Evolutionary conservation across 1,284 basidiomycete genomes (phyloP), one percentile per base, ranked within the genome.

Genomic region (Exobasidium rhododendri): DNA sequence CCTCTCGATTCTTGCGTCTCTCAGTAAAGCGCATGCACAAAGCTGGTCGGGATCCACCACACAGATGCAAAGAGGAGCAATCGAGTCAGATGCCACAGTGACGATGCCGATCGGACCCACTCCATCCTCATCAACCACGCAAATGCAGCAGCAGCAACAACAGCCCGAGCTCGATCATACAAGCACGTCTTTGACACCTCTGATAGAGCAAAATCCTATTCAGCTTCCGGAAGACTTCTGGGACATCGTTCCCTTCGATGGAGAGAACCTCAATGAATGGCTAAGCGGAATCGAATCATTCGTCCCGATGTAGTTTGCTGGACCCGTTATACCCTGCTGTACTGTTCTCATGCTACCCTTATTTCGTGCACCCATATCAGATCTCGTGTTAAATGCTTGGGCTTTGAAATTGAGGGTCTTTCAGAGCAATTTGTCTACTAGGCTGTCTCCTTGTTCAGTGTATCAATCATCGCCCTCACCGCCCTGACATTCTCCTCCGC

Each of bases 401-500:
- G n/a, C n/a, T n/a, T n/a, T n/a, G n/a, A n/a, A n/a, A n/a, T n/a
- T n/a, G n/a, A n/a, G n/a, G n/a, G n/a, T n/a, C n/a, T n/a, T n/a
- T n/a, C n/a, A n/a, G n/a, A n/a, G n/a, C n/a, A n/a, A n/a, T n/a
- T n/a, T 40, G 17, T 40, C 17, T 40, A 40, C 35, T 10, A 40
- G 35, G 17, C 17, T 40, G 35, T 40, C 17, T 40, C 35, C 7
- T 55, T 55, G 32, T 32, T 35, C 14, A 6, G 20, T n/a, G n/a
- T n/a, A 32, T 55, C 52, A 14, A 55, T 55, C 2, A 32, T 4
- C 4, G 17, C 13, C 5, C 52, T 20, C 13, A 55, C 52, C 14
- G 52, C 52, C 24, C 35, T 35, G 28, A 55, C 62, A 11, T 54
- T 64, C 2, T 50, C 44, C 17, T 59, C 59, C 13, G 66, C 66